These are phyloP conservation scores for Xerocomus minutiporus DNA, from an alignment of 1,284 basidiomycete genomes.

Conservation along the genomic window DNA sequence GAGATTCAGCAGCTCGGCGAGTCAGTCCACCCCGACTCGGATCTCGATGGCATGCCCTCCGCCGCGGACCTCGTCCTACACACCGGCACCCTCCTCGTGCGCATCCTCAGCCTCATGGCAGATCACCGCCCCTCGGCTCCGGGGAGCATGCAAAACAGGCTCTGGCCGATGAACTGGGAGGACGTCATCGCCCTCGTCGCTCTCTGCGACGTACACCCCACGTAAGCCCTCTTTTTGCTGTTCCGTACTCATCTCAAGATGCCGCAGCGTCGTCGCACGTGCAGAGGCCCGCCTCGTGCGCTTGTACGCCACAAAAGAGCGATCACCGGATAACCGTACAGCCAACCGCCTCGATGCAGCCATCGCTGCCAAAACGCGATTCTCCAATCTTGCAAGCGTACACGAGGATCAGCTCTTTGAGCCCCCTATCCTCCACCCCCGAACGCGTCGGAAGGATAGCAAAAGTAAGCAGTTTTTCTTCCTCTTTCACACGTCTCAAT, in stretches of 20 bases:
- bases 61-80: constrained; percentile 15
- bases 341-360: constrained; percentile 11
- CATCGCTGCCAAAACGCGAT: constrained; percentile 13
- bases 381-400: neutral
- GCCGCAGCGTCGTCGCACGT: constrained; percentile 21
- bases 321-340: constrained; percentile 1
- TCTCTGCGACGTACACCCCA: constrained; percentile 16
- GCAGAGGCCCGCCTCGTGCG: constrained; percentile 22
- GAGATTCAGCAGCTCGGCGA: constrained; percentile 15
- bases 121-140: constrained; percentile 27
- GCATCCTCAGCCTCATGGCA: constrained; percentile 23
- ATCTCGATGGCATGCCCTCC: constrained; percentile 13
- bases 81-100: constrained; percentile 16
- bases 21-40: constrained; percentile 4
- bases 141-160: constrained; percentile 34
- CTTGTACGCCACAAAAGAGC: constrained; percentile 22
- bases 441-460: constrained; percentile 10
- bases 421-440: constrained; percentile 12
- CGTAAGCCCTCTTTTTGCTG: constrained; percentile 11
- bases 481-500: neutral
- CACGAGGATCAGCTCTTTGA: constrained; percentile 20
- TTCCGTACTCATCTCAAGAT: constrained; percentile 4
- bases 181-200: constrained; percentile 26
- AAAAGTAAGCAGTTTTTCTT: constrained; percentile 6
- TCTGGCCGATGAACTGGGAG: constrained; percentile 30